Conservation (phyloP, 2,329 filamentous ascomycete genomes). For the Cladophialophora immunda region DNA sequence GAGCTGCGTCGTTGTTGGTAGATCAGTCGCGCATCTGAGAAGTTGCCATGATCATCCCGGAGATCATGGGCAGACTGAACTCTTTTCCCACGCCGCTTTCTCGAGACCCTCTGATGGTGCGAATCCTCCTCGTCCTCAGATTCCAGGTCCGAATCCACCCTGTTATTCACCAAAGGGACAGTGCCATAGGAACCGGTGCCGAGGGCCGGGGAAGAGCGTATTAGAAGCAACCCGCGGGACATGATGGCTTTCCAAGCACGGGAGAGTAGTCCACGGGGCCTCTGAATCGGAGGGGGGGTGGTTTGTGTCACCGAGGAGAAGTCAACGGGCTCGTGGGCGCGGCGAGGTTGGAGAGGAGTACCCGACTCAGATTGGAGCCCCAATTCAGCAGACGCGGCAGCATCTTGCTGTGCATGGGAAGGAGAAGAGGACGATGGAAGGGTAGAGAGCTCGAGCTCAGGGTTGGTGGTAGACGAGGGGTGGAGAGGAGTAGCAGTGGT, state of each 20-base stretch:
- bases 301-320: slow-evolving; percentile 23
- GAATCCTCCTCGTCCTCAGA: slow-evolving; percentile 45
- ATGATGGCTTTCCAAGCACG: slow-evolving; percentile 46
- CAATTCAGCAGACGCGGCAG: slow-evolving; percentile 19
- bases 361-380: slow-evolving; percentile 26
- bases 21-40: slow-evolving; percentile 23
- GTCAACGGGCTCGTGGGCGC: slow-evolving; percentile 15
- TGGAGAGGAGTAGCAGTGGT: slow-evolving; percentile 4
- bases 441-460: slow-evolving; percentile 29
- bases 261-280: slow-evolving; percentile 23
- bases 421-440: slow-evolving; percentile 20
- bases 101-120: slow-evolving; percentile 5
- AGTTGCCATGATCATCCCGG: slow-evolving; percentile 20
- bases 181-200: slow-evolving; percentile 70
- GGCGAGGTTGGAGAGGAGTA: slow-evolving; percentile 22
- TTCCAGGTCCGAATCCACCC: slow-evolving; percentile 21
- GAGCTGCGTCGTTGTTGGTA: slow-evolving; percentile 24
- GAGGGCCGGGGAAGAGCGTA: slow-evolving; percentile 67
- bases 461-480: neutral
- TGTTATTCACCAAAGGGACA: slow-evolving; percentile 49
- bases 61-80: slow-evolving; percentile 31
- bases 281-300: slow-evolving; percentile 17
- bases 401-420: slow-evolving; percentile 32
- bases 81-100: slow-evolving; percentile 33
- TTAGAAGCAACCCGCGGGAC: slow-evolving; percentile 64